These are phyloP conservation scores for Aspergillus mulundensis DNA, from an alignment of 495 filamentous ascomycete species.

Conservation along the genomic window DNA sequence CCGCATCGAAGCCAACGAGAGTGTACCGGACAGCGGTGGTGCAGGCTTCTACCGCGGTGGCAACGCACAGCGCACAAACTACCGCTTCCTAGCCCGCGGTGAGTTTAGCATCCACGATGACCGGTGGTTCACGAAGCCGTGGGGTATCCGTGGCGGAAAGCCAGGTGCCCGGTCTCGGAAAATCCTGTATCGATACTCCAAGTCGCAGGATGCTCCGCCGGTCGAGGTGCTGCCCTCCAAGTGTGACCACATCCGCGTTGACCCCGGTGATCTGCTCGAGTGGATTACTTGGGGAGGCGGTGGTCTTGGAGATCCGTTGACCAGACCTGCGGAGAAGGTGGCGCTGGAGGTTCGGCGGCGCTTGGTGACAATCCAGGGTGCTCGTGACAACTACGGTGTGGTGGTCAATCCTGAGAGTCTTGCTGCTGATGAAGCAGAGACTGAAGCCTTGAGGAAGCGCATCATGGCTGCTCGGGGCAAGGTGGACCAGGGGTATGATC, in stretches of 20 bases:
- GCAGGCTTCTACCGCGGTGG: conserved; percentile 46
- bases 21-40: conserved; percentile 46
- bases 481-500: conserved; percentile 29
- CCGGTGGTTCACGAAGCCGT: conserved; percentile 50
- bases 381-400: conserved; percentile 40
- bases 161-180: conserved; percentile 44
- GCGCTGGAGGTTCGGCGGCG: conserved; percentile 44
- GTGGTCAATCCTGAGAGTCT: conserved; percentile 30
- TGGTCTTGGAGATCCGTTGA: conserved; percentile 46
- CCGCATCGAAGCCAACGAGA: conserved; percentile 47
- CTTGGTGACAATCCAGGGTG: conserved; percentile 44
- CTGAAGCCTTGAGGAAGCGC: conserved; percentile 31
- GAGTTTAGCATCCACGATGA: conserved; percentile 49
- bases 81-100: conserved; percentile 43
- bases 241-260: conserved; percentile 46
- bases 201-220: conserved; percentile 24
- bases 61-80: conserved; percentile 46
- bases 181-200: conserved; percentile 35
- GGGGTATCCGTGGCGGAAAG: conserved; percentile 45
- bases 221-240: conserved; percentile 37
- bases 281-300: conserved; percentile 53
- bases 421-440: conserved; percentile 26
- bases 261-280: conserved; percentile 46
- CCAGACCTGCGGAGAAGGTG: conserved; percentile 41
- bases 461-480: conserved; percentile 11